phyloP scores from a whole-genome alignment of 768 basidiomycete genomes.

The Boletus edulis region DNA sequence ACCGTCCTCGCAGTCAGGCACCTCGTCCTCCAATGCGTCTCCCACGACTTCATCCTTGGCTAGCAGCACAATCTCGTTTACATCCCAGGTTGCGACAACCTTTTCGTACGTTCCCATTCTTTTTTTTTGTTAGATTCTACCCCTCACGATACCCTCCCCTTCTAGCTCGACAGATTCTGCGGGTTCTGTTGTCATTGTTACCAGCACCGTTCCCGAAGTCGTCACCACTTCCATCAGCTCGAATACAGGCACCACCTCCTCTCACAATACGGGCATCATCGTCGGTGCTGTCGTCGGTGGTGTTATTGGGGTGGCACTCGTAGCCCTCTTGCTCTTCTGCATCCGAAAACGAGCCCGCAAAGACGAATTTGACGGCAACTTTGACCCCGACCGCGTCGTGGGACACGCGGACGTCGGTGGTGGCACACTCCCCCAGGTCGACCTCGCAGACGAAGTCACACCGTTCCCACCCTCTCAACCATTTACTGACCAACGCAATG shows the following conservation, averaged over 20 bases:
- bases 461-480: slow-evolving; percentile 19
- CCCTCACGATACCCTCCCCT: neutral
- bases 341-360: slow-evolving; percentile 21
- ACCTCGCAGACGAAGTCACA: slow-evolving; percentile 29
- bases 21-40: neutral
- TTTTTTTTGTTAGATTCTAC: neutral
- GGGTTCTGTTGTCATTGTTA: slow-evolving; percentile 21
- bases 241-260: neutral
- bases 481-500: slow-evolving; percentile 1
- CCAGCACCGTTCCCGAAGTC: slow-evolving; percentile 14
- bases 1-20: neutral
- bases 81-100: slow-evolving; percentile 18
- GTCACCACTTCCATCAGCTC: slow-evolving; percentile 13
- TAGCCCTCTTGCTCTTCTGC: slow-evolving; percentile 31
- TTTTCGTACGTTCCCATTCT: slow-evolving; percentile 12
- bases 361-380: slow-evolving; percentile 50
- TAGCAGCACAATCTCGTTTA: slow-evolving; percentile 8
- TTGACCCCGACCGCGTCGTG: slow-evolving; percentile 45
- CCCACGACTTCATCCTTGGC: neutral
- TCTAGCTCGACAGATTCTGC: slow-evolving; percentile 21
- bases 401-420: slow-evolving; percentile 22
- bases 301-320: slow-evolving; percentile 24
- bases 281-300: slow-evolving; percentile 57
- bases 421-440: slow-evolving; percentile 26
- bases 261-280: slow-evolving; percentile 38